These are phyloP conservation scores for Sutorius australiensis DNA, from an alignment of 768 basidiomycete genomes.

Conservation along the genomic window DNA sequence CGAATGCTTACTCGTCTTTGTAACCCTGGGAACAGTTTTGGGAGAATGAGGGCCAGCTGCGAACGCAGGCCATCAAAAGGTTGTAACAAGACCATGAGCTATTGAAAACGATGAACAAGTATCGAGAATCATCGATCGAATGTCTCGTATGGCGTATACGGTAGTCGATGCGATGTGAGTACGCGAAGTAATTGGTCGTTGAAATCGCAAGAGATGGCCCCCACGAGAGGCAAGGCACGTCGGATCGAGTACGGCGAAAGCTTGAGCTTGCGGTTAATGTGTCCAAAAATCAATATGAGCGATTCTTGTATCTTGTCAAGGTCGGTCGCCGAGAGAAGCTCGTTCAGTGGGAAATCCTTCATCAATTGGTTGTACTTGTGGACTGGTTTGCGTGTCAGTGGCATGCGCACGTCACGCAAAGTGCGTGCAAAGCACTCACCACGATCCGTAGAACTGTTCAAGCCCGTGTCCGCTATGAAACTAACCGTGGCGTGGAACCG, in stretches of 20 bases:
- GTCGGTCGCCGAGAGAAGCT: constrained; percentile 93
- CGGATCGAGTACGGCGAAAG: constrained; percentile 96
- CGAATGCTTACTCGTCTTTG: constrained; percentile 9
- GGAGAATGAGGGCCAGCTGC: constrained; percentile 23
- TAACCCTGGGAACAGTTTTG: constrained; percentile 18
- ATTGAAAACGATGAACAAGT: neutral
- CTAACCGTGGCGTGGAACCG: constrained; percentile 96
- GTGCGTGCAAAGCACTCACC: constrained; percentile 42
- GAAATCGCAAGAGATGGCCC: constrained; percentile 97
- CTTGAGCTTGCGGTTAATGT: constrained; percentile 93
- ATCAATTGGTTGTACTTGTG: constrained; percentile 98
- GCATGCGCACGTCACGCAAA: neutral
- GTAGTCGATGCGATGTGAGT: constrained; percentile 83
- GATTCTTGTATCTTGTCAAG: constrained; percentile 93
- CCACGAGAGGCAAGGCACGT: constrained; percentile 92
- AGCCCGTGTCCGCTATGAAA: constrained; percentile 95
- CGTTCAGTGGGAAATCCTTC: constrained; percentile 98
- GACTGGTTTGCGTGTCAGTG: constrained; percentile 44
- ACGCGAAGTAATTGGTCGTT: constrained; percentile 92
- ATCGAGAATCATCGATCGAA: constrained; percentile 60
- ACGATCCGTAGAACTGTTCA: constrained; percentile 89
- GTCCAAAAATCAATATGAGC: constrained; percentile 80
- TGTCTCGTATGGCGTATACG: constrained; percentile 91
- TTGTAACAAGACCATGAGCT: constrained; percentile 61
- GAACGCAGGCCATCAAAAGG: constrained; percentile 44